phyloP scores from a whole-genome alignment of 306 rosid species.

The Comarum palustre region DNA sequence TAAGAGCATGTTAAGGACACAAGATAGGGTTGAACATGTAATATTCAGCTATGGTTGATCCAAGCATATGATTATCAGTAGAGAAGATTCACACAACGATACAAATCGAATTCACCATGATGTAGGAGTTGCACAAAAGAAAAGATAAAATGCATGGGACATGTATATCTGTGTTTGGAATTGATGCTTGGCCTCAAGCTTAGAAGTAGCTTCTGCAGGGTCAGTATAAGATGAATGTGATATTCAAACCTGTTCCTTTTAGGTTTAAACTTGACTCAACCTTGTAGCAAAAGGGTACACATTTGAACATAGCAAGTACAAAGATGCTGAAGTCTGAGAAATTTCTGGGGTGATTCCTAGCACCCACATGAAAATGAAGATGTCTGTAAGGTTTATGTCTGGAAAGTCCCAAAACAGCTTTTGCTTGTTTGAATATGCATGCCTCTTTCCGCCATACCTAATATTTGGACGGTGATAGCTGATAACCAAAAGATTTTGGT shows the following conservation, averaged over 20 bases:
- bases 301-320: constrained; percentile 15
- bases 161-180: neutral
- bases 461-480: neutral
- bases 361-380: neutral
- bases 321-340: constrained; percentile 36
- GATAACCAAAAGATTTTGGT: neutral
- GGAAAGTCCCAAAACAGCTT: neutral
- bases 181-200: neutral
- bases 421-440: neutral
- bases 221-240: neutral
- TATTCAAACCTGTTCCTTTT: neutral
- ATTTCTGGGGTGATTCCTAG: constrained; percentile 54
- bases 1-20: no score
- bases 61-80: no score
- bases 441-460: neutral
- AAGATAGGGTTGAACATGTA: neutral
- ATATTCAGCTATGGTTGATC: no score
- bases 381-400: neutral
- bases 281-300: neutral
- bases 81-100: neutral
- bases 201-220: neutral
- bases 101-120: neutral
- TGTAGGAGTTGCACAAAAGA: neutral
- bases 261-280: neutral
- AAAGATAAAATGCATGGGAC: neutral